Evolutionary conservation across 495 filamentous ascomycete genomes (phyloP).

Genomic region (Penicillium maclennaniae): DNA sequence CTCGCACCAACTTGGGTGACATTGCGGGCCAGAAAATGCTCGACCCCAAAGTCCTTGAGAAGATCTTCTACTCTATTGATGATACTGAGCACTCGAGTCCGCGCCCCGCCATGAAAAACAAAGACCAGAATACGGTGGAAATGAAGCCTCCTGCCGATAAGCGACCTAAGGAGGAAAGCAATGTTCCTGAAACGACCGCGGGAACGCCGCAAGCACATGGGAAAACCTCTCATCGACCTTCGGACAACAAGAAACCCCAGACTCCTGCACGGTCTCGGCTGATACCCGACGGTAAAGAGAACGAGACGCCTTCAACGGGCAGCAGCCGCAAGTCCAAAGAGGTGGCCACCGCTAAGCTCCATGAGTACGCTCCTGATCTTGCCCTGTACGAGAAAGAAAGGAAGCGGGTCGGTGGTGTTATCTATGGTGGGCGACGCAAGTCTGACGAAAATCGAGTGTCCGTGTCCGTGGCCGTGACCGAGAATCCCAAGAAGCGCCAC

Average conservation of each 20-base stretch:
- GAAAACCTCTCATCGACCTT: constrained; percentile 26
- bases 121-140: constrained; percentile 32
- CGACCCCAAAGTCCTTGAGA: constrained; percentile 52
- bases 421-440: constrained; percentile 65
- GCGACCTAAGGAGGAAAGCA: constrained; percentile 13
- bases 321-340: constrained; percentile 85
- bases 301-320: constrained; percentile 74
- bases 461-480: neutral
- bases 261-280: constrained; percentile 47
- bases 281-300: constrained; percentile 66
- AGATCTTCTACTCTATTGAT: constrained; percentile 48
- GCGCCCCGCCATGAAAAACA: constrained; percentile 32
- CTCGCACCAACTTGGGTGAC: constrained; percentile 85
- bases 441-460: constrained; percentile 45
- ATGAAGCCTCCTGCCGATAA: constrained; percentile 21
- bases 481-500: constrained; percentile 36
- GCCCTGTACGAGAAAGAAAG: constrained; percentile 89
- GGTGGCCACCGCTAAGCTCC: constrained; percentile 69
- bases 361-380: constrained; percentile 75
- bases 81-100: constrained; percentile 22
- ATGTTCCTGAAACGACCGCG: constrained; percentile 12
- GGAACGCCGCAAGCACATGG: constrained; percentile 27
- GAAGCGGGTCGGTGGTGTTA: constrained; percentile 79
- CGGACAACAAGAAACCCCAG: constrained; percentile 27
- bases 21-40: constrained; percentile 82